Evolutionary conservation across 768 basidiomycete species (phyloP).

Genomic region (Tricholoma furcatifolium): DNA sequence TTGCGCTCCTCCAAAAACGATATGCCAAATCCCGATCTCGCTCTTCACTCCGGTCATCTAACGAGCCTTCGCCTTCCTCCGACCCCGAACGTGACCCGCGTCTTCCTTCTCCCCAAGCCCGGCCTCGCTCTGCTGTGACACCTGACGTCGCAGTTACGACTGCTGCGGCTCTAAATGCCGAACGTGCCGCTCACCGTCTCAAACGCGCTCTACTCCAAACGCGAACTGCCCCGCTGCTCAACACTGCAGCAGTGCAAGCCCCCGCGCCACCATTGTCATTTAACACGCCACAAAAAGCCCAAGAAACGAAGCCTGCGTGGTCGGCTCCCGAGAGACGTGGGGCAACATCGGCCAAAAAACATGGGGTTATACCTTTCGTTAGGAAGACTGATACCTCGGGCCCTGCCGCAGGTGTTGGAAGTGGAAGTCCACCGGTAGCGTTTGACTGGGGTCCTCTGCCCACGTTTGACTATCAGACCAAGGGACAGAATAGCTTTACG

Average conservation of each 20-base stretch:
- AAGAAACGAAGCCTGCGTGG: conserved; percentile 18
- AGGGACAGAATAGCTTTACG: conserved; percentile 12
- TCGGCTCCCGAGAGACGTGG: conserved; percentile 31
- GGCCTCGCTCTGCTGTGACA: conserved; percentile 40
- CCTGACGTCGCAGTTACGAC: conserved; percentile 72
- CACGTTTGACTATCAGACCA: conserved; percentile 28
- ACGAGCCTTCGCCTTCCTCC: not conserved
- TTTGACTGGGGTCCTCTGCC: conserved; percentile 70
- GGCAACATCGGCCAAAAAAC: conserved; percentile 35
- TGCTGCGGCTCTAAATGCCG: conserved; percentile 80
- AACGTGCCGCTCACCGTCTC: conserved; percentile 67
- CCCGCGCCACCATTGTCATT: conserved; percentile 35
- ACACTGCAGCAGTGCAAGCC: conserved; percentile 45
- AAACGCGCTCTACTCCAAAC: conserved; percentile 64
- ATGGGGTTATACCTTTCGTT: conserved; percentile 35
- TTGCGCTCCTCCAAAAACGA: conserved; percentile 51
- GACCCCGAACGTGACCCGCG: conserved; percentile 37
- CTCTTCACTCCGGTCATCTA: conserved; percentile 21
- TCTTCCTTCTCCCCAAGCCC: conserved; percentile 36
- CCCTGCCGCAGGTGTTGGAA: conserved; percentile 8
- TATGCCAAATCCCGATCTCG: conserved; percentile 54
- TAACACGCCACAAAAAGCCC: conserved; percentile 32
- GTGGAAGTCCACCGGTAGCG: conserved; percentile 24
- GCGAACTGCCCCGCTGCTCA: conserved; percentile 66
- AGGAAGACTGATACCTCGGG: conserved; percentile 29